Percentiles rank a stretch among this genome's conserved stretches.
Conservation (phyloP, 352 stramenopile species). For the Elongisporangium anandrum region DNA sequence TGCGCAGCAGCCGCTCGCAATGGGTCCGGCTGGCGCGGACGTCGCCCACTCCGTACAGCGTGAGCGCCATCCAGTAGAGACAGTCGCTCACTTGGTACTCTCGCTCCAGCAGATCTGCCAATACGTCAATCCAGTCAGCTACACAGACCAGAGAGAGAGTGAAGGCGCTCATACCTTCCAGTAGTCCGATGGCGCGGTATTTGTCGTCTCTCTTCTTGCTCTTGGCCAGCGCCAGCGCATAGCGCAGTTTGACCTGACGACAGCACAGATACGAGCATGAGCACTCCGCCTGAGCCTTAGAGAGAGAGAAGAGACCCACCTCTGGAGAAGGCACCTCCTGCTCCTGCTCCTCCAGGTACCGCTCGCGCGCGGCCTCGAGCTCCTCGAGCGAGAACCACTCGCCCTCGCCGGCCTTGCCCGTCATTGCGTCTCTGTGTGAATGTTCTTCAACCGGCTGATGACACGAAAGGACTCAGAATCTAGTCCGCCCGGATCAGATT, state of each 20-base stretch:
- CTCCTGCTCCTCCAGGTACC: slow-evolving; percentile 77
- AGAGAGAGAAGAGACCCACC: slow-evolving; percentile 25
- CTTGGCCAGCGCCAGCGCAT: slow-evolving; percentile 68
- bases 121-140: neutral
- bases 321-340: slow-evolving; percentile 59
- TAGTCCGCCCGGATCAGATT: neutral
- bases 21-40: slow-evolving; percentile 62
- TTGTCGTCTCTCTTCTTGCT: slow-evolving; percentile 81
- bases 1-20: slow-evolving; percentile 70
- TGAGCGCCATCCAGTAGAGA: slow-evolving; percentile 78
- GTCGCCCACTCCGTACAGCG: slow-evolving; percentile 62
- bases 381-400: slow-evolving; percentile 78
- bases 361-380: slow-evolving; percentile 60
- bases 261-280: neutral
- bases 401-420: slow-evolving; percentile 19
- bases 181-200: slow-evolving; percentile 55
- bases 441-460: neutral
- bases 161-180: slow-evolving; percentile 42
- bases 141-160: neutral
- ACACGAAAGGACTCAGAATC: neutral
- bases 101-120: slow-evolving; percentile 52
- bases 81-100: slow-evolving; percentile 54
- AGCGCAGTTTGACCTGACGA: slow-evolving; percentile 64
- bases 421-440: neutral
- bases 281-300: no score